Evolutionary conservation across 1,284 basidiomycete genomes (phyloP), one percentile per base, ranked within the genome.

Genomic region (Leccinum olivaceoglutinosum): DNA sequence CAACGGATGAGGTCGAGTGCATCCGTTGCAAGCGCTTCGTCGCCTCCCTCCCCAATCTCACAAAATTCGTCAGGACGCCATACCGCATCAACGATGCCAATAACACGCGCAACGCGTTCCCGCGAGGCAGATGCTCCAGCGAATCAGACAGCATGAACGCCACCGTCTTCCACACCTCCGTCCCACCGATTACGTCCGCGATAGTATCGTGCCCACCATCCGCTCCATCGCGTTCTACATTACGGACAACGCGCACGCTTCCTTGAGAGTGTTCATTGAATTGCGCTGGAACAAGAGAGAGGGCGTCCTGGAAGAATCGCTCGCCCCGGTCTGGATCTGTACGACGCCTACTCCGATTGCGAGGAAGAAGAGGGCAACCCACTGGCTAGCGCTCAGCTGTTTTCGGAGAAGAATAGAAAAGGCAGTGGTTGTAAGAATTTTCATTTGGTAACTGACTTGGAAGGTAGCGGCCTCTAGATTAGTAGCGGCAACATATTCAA

Each of bases 401-500:
- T 89, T 92, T 65, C 93, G 84, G 36, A 98, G 81, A 10, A 93
- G 73, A 64, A 98, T 95, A 51, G 93, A 96, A 77, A 96, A 98
- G 56, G 89, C 92, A 12, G 96, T 96, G 11, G 96, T 98, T 34
- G 96, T 98, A 66, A 98, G 86, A 70, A 98, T 97, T 80, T 98
- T 96, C 93, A 96, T 95, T 77, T 96, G 94, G 77, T 96, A 96
- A 61, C 91, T 93, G 72, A 96, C 92, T 75, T 94, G 92, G 79
- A 98, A 98, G 18, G 95, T 96, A 12, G 96, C 94, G 21, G 93
- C 94, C 65, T 94, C 92, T 64, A 98, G 83, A 75, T 98, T 97
- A 63, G 90, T 89, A 29, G 92, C 91, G 14, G 96, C 96, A 64
- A 96, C 90, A 77, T 94, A 98, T n/a, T n/a, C n/a, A n/a, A n/a